Conservation (phyloP, 371 early-diverging fungal genomes). For the Capniomyces stellatus region DNA sequence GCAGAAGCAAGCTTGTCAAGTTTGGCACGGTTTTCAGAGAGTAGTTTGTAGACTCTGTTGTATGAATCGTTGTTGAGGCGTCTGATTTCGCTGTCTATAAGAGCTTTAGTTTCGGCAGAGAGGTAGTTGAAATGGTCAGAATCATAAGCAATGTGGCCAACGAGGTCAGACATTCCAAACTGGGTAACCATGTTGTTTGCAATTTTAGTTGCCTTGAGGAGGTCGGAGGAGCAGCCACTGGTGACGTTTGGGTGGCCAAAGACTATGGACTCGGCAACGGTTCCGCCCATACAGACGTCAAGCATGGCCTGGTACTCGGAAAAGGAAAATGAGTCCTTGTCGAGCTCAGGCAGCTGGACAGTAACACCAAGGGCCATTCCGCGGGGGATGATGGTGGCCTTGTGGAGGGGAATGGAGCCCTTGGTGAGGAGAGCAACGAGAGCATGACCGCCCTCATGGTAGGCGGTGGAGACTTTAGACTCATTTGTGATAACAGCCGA, state of each 20-base stretch:
- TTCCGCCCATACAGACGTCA: slow-evolving; percentile 95
- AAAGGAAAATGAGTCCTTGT: slow-evolving; percentile 65
- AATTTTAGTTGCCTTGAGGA: slow-evolving; percentile 75
- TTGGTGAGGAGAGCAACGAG: slow-evolving; percentile 87
- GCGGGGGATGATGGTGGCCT: slow-evolving; percentile 95
- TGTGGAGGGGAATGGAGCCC: slow-evolving; percentile 92
- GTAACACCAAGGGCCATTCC: slow-evolving; percentile 78
- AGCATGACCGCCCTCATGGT: slow-evolving; percentile 97
- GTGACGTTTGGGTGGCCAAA: slow-evolving; percentile 88
- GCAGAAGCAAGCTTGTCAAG: slow-evolving; percentile 82
- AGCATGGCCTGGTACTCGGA: slow-evolving; percentile 73
- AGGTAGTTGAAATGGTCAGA: slow-evolving; percentile 54
- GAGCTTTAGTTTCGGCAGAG: slow-evolving; percentile 47
- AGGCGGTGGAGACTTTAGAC: slow-evolving; percentile 75
- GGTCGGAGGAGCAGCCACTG: slow-evolving; percentile 81
- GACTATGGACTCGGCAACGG: slow-evolving; percentile 88
- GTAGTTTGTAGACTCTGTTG: slow-evolving; percentile 41
- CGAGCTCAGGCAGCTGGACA: slow-evolving; percentile 88
- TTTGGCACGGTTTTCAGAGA: slow-evolving; percentile 61
- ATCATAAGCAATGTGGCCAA: slow-evolving; percentile 40
- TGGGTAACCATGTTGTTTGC: slow-evolving; percentile 82
- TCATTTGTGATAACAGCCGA: slow-evolving; percentile 81
- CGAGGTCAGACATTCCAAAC: slow-evolving; percentile 88
- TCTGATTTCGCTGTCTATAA: slow-evolving; percentile 75
- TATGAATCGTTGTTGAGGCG: slow-evolving; percentile 39